Evolutionary conservation across 179 eudicot genomes (phyloP).

Genomic region (Vitellaria paradoxa): DNA sequence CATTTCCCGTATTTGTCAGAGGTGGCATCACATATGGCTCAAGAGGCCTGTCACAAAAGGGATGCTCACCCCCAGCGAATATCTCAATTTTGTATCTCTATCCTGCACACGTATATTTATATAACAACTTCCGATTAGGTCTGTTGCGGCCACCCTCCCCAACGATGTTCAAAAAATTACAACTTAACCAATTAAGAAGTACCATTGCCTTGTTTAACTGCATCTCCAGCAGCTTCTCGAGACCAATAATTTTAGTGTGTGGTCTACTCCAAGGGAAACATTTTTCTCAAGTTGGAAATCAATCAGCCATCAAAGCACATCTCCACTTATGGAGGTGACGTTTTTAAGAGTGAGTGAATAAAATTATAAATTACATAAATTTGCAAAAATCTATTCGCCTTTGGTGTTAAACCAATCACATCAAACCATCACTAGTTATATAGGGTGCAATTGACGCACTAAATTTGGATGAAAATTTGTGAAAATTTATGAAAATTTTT

Average conservation of each 20-base stretch:
- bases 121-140: neutral
- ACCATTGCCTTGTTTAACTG: neutral
- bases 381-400: neutral
- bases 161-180: neutral
- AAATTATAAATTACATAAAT: too few species aligned
- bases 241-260: neutral
- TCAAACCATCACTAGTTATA: neutral
- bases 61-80: slow-evolving; percentile 79
- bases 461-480: too few species aligned
- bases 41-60: slow-evolving; percentile 77
- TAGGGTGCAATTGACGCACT: too few species aligned
- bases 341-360: too few species aligned
- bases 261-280: neutral
- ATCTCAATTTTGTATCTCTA: slow-evolving; percentile 84
- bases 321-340: too few species aligned
- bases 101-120: slow-evolving; percentile 43
- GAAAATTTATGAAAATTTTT: too few species aligned
- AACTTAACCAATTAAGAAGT: neutral
- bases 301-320: too few species aligned
- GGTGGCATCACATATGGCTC: slow-evolving; percentile 84
- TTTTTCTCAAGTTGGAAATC: neutral
- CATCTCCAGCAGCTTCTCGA: neutral
- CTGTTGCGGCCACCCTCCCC: neutral
- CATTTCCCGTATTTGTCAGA: slow-evolving; percentile 88
- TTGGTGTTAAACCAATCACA: neutral